Percentiles rank a stretch among this genome's conserved stretches.
These are phyloP conservation scores for Penicillium verrucosum DNA, from an alignment of 2,329 filamentous ascomycete genomes.

Conservation along the genomic window DNA sequence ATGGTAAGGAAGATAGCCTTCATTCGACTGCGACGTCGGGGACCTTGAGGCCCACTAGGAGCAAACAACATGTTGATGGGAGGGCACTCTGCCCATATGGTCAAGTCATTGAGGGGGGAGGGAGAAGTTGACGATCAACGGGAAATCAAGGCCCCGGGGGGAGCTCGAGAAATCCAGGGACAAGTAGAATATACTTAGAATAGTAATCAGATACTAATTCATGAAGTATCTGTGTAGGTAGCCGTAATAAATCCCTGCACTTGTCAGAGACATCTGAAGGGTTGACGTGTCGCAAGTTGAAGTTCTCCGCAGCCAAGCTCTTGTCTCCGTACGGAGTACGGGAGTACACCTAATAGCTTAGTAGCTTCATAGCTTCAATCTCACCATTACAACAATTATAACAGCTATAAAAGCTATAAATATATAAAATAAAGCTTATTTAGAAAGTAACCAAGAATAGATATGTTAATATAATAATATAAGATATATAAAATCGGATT, in stretches of 20 bases:
- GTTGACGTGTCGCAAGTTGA: not conserved
- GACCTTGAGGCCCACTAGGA: conserved; percentile 32
- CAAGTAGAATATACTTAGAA: not conserved
- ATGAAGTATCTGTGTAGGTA: not conserved
- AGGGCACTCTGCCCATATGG: conserved; percentile 12
- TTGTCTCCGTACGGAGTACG: not conserved
- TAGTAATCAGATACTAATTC: not conserved
- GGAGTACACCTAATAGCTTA: no score
- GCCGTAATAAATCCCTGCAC: not conserved
- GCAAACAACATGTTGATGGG: conserved; percentile 32
- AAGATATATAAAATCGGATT: not conserved
- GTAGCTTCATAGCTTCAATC: not conserved
- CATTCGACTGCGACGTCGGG: conserved; percentile 34
- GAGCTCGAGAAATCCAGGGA: not conserved
- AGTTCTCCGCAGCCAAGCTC: not conserved
- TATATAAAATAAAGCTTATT: not conserved
- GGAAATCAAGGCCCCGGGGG: not conserved
- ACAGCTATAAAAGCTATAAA: no score
- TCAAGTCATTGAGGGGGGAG: conserved; percentile 14
- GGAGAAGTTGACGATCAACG: not conserved
- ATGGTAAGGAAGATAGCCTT: conserved; percentile 36
- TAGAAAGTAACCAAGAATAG: no score
- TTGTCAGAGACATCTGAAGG: not conserved
- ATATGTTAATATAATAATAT: not conserved
- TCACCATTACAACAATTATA: not conserved